These are phyloP conservation scores for Alternaria brassicicola DNA, from an alignment of 2,329 filamentous ascomycete genomes.

Conservation along the genomic window DNA sequence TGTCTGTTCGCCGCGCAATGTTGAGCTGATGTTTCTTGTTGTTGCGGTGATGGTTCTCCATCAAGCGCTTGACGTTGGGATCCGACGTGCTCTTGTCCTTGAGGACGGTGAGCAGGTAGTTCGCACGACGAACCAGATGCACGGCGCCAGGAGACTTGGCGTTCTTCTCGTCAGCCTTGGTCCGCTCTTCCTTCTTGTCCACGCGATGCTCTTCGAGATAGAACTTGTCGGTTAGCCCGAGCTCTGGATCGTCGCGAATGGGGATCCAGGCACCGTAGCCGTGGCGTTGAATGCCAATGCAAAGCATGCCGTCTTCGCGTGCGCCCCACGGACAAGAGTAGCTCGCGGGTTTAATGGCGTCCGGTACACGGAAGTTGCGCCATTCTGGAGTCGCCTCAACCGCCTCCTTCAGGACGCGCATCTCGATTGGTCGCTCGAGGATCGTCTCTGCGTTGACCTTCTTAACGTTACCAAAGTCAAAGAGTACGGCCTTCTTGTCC, in stretches of 20 bases:
- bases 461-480: conserved; percentile 91
- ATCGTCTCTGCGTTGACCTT: conserved; percentile 96
- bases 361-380: conserved; percentile 81
- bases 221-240: conserved; percentile 87
- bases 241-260: conserved; percentile 88
- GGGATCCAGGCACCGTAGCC: conserved; percentile 95
- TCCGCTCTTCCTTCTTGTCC: conserved; percentile 93
- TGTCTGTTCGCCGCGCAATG: conserved; percentile 65
- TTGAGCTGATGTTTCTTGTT: conserved; percentile 73
- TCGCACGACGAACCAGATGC: conserved; percentile 90
- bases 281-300: conserved; percentile 89
- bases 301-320: conserved; percentile 95
- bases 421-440: conserved; percentile 85
- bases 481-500: conserved; percentile 94
- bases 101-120: conserved; percentile 93
- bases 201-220: conserved; percentile 98
- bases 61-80: conserved; percentile 73
- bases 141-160: conserved; percentile 96
- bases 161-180: conserved; percentile 70
- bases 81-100: conserved; percentile 81
- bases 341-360: conserved; percentile 88
- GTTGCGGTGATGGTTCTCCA: conserved; percentile 93
- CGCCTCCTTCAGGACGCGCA: conserved; percentile 80
- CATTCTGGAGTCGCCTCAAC: conserved; percentile 70
- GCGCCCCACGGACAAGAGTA: conserved; percentile 93